phyloP scores from a whole-genome alignment of 2,329 filamentous ascomycete genomes.

The Beauveria rudraprayagi region DNA sequence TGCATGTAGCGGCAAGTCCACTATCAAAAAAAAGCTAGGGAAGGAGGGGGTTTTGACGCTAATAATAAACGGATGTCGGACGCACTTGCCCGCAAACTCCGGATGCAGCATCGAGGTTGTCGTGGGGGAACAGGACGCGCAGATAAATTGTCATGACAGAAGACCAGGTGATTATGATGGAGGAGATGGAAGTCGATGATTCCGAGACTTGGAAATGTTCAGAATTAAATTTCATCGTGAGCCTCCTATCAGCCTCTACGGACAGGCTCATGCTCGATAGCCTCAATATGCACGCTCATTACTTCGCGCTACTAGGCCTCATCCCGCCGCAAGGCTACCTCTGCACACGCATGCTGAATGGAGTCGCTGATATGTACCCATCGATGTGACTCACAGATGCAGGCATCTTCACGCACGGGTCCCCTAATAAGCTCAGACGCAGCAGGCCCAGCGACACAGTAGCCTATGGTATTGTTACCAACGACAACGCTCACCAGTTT shows the following conservation, averaged over 20 bases:
- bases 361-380: background rate
- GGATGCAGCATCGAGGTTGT: conserved; percentile 1
- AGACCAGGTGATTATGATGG: no score
- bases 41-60: background rate
- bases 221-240: no score
- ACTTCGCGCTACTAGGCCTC: background rate
- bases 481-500: background rate
- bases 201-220: no score
- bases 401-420: background rate
- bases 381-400: conserved; percentile 6
- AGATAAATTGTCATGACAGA: no score
- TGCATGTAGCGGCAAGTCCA: background rate
- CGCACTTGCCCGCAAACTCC: conserved; percentile 8
- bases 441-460: background rate
- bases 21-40: background rate
- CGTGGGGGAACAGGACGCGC: no score
- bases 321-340: conserved; percentile 1
- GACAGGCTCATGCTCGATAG: background rate
- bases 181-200: no score
- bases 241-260: no score
- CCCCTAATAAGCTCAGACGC: background rate
- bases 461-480: background rate
- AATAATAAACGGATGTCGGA: background rate
- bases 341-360: background rate
- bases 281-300: background rate